These are phyloP conservation scores for Tetrahymena elliotti DNA, from an alignment of 73 alveolate genomes.

Conservation along the genomic window DNA sequence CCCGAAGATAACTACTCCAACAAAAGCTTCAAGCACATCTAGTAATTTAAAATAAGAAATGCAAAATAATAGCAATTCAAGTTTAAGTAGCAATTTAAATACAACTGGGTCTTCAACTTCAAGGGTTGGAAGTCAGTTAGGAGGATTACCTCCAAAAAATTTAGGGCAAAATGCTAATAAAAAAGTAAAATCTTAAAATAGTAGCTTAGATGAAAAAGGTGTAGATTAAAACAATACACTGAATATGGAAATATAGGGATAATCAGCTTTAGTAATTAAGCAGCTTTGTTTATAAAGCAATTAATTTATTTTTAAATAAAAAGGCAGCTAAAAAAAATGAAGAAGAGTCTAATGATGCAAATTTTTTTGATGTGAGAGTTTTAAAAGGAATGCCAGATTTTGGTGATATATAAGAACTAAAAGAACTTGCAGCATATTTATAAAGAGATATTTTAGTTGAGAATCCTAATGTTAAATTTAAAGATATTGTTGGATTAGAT, in stretches of 20 bases:
- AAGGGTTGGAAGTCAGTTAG: constrained; percentile 1
- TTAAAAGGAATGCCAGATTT: constrained; percentile 94
- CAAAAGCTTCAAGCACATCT: constrained; percentile 35
- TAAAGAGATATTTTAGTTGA: constrained; percentile 84
- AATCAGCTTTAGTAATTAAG: constrained; percentile 54
- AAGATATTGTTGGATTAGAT: constrained; percentile 72
- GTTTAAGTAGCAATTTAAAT: constrained; percentile 5
- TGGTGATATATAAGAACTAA: constrained; percentile 78
- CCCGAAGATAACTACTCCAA: constrained; percentile 47
- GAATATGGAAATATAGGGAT: constrained; percentile 50
- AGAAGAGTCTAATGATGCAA: constrained; percentile 75
- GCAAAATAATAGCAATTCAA: constrained; percentile 11
- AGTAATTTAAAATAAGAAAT: constrained; percentile 11
- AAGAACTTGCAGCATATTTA: constrained; percentile 81
- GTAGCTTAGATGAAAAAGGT: constrained; percentile 5
- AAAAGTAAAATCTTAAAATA: background rate
- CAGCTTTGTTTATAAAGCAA: constrained; percentile 39
- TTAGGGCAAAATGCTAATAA: background rate
- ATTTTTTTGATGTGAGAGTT: constrained; percentile 89
- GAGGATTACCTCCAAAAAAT: constrained; percentile 1
- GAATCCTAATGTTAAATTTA: constrained; percentile 91
- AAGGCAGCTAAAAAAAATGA: constrained; percentile 54
- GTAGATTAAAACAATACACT: constrained; percentile 25
- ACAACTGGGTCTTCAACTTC: constrained; percentile 24
- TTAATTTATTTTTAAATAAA: constrained; percentile 8